phyloP scores from a whole-genome alignment of 1,284 basidiomycete species.

The Melanopsichium pennsylvanicum region DNA sequence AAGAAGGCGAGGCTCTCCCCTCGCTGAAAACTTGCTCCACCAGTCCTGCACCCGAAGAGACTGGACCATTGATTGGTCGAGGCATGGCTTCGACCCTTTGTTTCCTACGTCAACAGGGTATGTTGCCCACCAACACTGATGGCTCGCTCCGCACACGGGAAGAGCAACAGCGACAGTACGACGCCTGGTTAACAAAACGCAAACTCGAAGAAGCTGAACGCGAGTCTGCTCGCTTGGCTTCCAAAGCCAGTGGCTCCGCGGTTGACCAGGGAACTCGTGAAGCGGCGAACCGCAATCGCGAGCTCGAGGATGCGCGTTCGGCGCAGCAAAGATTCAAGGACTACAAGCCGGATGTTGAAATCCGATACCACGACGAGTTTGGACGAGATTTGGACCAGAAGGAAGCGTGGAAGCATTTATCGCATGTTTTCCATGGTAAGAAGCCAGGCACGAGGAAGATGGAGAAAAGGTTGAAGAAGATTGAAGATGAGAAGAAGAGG shows the following conservation, averaged over 20 bases:
- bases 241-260: constrained; percentile 53
- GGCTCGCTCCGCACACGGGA: constrained; percentile 81
- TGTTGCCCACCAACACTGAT: constrained; percentile 75
- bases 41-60: constrained; percentile 3
- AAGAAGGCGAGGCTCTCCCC: constrained; percentile 23
- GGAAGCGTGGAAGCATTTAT: constrained; percentile 71
- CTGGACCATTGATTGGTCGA: constrained; percentile 41
- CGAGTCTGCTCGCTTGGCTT: constrained; percentile 76
- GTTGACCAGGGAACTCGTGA: constrained; percentile 94
- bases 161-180: constrained; percentile 80
- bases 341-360: constrained; percentile 96
- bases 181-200: constrained; percentile 88
- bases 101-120: constrained; percentile 89
- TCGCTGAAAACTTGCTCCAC: neutral
- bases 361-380: constrained; percentile 90
- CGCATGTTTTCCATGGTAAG: constrained; percentile 64
- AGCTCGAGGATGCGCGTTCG: constrained; percentile 86
- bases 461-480: constrained; percentile 58
- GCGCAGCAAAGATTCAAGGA: constrained; percentile 84
- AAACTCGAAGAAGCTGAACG: constrained; percentile 78
- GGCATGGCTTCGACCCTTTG: constrained; percentile 87
- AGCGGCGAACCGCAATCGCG: constrained; percentile 88
- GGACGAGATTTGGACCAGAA: constrained; percentile 88
- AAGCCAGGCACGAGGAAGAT: constrained; percentile 60
- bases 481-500: constrained; percentile 60